Percentiles rank a stretch among this genome's conserved stretches.
phyloP scores from a whole-genome alignment of 345 rosid species.

The Ceriops decandra region DNA sequence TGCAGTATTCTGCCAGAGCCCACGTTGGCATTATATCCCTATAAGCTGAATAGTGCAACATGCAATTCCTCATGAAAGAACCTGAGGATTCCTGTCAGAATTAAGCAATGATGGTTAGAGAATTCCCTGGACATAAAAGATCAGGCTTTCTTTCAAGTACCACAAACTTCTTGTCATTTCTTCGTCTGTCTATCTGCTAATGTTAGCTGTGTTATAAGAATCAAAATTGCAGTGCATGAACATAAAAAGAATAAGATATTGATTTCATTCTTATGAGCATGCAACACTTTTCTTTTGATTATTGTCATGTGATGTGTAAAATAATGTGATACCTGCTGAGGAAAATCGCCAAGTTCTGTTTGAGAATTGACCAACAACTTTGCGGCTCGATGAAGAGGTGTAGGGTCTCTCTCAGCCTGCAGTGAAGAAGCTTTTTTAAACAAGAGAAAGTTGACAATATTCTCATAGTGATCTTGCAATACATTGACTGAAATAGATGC shows the following conservation, averaged over 20 bases:
- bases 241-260: neutral
- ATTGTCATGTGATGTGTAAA: too few relatives aligned
- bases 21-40: constrained; percentile 17
- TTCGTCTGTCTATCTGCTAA: too few relatives aligned
- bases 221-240: too few relatives aligned
- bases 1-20: constrained; percentile 18
- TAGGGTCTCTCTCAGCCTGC: constrained; percentile 3
- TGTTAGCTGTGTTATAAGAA: too few relatives aligned
- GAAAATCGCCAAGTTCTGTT: constrained; percentile 17
- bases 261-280: neutral
- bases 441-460: too few relatives aligned
- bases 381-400: constrained; percentile 14
- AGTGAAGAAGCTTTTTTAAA: too few relatives aligned
- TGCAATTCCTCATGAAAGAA: constrained; percentile 16
- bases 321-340: constrained; percentile 13
- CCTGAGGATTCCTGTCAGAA: constrained; percentile 12
- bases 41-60: constrained; percentile 8
- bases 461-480: neutral
- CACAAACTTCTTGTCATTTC: too few relatives aligned
- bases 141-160: too few relatives aligned
- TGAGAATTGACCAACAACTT: constrained; percentile 18
- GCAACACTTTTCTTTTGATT: too few relatives aligned
- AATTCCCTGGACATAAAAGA: neutral
- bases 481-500: neutral
- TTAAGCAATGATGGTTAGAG: neutral